Base-by-base conservation (phyloP, 1,139 yeast genomes). In the Pneumocystis sp. region DNA sequence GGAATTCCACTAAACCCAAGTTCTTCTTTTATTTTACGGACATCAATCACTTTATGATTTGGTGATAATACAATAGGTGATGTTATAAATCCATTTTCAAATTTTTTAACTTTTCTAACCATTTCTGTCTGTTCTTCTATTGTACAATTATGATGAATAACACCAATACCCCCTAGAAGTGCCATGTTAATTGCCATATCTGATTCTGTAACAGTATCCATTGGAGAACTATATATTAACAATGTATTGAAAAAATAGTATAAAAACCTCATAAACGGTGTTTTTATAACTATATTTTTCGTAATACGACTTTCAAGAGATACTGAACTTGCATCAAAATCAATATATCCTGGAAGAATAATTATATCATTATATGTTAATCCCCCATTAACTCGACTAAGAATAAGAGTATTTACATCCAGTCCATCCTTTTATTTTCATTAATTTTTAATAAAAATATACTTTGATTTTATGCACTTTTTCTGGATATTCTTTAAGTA, bases 161-260 rank as follows among this genome's bases (percentile, higher is more conserved):
- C 89, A 83, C 99, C 99, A 77, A 93, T 90, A 78, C 99, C 99
- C 76, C 99, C 99, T 73, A 91, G 84, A 72, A 93, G 83, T 44
- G 99, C 97, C 97, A 93, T 91, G 79, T 90, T 86, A 73, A 95
- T 93, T 71, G 99, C 98, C 99, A 93, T 93, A 69, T 85, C 87
- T 69, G 90, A 81, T 81, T 93, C 99, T 67, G 99, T 95, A 70
- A 93, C 98, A 65, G 98, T 93, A 79, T 93, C 98, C 99, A 93
- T 93, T 72, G 99, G 99, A 73, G 97, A 89, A 50, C 97, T 59
- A 31, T 12, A 59, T 3, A 59, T 59, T 12, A 59, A 59, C 2
- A 6, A 2, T 59, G 2, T 17, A 21, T 1, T 6, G 1, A 8
- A 21, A 45, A 25, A 21, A 19, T 19, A 17, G 8, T 1, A 37